These are phyloP conservation scores for Neurospora pannonica DNA, from an alignment of 495 filamentous ascomycete species.

Conservation along the genomic window DNA sequence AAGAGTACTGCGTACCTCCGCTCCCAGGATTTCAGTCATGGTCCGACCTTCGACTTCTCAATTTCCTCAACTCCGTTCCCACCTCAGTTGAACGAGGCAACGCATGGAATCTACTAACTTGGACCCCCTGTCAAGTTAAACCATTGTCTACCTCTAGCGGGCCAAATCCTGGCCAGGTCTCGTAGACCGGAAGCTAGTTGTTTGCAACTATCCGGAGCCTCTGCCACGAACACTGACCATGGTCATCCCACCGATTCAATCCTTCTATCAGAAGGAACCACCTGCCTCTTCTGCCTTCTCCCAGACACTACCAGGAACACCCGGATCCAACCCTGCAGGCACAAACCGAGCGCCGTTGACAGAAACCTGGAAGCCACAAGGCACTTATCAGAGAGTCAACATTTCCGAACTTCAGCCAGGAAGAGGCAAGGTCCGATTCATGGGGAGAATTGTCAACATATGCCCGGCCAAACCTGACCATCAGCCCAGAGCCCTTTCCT, in stretches of 20 bases:
- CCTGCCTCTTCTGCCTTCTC: not conserved
- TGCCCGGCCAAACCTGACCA: slow-evolving; percentile 31
- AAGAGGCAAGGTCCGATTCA: slow-evolving; percentile 40
- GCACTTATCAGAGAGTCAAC: slow-evolving; percentile 38
- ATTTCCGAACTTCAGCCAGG: slow-evolving; percentile 46
- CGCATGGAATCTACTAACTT: not conserved
- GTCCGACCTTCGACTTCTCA: not conserved
- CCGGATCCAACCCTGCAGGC: not conserved
- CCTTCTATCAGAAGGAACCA: slow-evolving; percentile 38
- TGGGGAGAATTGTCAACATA: slow-evolving; percentile 52
- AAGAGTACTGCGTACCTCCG: not conserved
- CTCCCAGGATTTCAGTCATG: not conserved
- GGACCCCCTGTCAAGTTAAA: not conserved
- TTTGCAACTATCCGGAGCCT: not conserved
- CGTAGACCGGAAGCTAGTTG: not conserved
- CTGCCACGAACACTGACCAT: not conserved
- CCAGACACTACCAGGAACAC: not conserved
- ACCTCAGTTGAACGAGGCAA: not conserved
- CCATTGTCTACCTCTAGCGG: not conserved
- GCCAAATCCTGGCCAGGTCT: not conserved
- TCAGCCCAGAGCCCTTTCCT: slow-evolving; percentile 10
- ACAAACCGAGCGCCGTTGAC: slow-evolving; percentile 6
- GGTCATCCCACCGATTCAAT: slow-evolving; percentile 37
- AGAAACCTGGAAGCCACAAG: slow-evolving; percentile 43
- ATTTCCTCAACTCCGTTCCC: not conserved